These are phyloP conservation scores for Tolypocladium ovalisporum DNA, from an alignment of 2,329 filamentous ascomycete species.

Conservation along the genomic window DNA sequence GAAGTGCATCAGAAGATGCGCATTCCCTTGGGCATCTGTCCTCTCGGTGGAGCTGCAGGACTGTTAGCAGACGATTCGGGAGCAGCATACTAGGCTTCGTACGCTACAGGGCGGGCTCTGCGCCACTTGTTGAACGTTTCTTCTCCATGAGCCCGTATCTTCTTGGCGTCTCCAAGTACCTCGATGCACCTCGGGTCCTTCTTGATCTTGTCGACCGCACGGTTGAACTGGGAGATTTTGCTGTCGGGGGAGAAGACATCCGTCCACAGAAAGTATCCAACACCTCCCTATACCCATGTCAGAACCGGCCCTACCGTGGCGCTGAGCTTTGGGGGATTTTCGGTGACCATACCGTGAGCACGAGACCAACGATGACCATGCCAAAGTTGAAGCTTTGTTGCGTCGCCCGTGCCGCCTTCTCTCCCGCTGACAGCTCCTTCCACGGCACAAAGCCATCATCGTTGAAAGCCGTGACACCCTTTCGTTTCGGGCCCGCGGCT, in stretches of 20 bases:
- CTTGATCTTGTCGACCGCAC: constrained; percentile 70
- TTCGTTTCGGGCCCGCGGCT: constrained; percentile 40
- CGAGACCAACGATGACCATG: constrained; percentile 62
- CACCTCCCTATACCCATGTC: constrained; percentile 46
- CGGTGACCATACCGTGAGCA: constrained; percentile 54
- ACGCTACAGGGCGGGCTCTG: constrained; percentile 51
- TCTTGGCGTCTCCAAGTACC: constrained; percentile 61
- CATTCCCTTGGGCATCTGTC: constrained; percentile 62
- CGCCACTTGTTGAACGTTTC: constrained; percentile 75
- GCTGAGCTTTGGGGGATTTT: background rate
- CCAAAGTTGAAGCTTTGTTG: constrained; percentile 87
- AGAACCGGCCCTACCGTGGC: background rate
- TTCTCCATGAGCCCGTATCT: constrained; percentile 76
- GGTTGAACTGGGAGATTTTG: constrained; percentile 81
- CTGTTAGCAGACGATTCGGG: constrained; percentile 13
- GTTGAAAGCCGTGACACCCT: constrained; percentile 70
- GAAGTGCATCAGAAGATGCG: constrained; percentile 80
- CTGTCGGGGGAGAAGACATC: constrained; percentile 80
- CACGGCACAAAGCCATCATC: constrained; percentile 78
- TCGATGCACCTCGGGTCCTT: constrained; percentile 59
- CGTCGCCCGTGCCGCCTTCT: constrained; percentile 76
- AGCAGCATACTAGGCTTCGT: constrained; percentile 7
- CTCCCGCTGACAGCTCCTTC: constrained; percentile 60
- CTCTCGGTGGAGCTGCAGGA: constrained; percentile 48
- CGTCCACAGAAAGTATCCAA: constrained; percentile 66